Percentiles rank a stretch among this genome's conserved stretches.
phyloP scores from a whole-genome alignment of 2,329 filamentous ascomycete genomes.

The Trichocomaceae sp. region DNA sequence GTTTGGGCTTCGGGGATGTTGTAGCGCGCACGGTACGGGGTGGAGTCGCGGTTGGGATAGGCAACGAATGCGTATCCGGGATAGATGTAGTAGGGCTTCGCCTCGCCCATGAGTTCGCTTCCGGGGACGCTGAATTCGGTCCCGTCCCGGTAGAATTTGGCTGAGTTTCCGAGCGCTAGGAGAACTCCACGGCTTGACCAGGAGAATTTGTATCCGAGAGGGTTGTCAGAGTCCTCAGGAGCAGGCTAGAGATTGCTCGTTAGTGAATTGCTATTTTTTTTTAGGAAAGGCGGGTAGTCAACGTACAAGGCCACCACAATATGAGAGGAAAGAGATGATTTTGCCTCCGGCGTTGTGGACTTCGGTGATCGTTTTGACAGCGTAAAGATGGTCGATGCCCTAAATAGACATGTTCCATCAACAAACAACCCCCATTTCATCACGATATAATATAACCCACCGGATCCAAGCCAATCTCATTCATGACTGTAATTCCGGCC shows the following conservation, averaged over 20 bases:
- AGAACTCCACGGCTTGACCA: constrained; percentile 77
- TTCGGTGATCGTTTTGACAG: constrained; percentile 70
- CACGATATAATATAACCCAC: constrained; percentile 15
- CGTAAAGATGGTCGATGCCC: constrained; percentile 55
- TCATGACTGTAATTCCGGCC: constrained; percentile 94
- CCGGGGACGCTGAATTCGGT: constrained; percentile 61
- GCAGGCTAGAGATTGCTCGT: constrained; percentile 38
- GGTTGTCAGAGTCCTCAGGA: constrained; percentile 74
- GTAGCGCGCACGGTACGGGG: constrained; percentile 81
- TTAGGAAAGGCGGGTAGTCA: background rate
- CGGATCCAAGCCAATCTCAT: constrained; percentile 71
- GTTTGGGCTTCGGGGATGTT: constrained; percentile 86
- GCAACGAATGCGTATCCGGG: constrained; percentile 83
- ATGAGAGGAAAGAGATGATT: constrained; percentile 72
- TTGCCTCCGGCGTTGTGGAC: constrained; percentile 86
- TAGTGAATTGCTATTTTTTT: background rate
- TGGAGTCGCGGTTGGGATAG: constrained; percentile 90
- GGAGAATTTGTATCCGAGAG: constrained; percentile 88
- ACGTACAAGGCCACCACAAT: constrained; percentile 67
- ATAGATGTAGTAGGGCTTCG: constrained; percentile 88
- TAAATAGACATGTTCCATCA: background rate
- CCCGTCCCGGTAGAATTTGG: constrained; percentile 74
- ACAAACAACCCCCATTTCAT: background rate
- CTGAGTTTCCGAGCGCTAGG: constrained; percentile 78
- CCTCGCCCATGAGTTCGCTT: constrained; percentile 71